A percentile compares a stretch with the other conserved stretches of the same genome.
phyloP scores from a whole-genome alignment of 768 basidiomycete species.

The Phylloporus arenicola region DNA sequence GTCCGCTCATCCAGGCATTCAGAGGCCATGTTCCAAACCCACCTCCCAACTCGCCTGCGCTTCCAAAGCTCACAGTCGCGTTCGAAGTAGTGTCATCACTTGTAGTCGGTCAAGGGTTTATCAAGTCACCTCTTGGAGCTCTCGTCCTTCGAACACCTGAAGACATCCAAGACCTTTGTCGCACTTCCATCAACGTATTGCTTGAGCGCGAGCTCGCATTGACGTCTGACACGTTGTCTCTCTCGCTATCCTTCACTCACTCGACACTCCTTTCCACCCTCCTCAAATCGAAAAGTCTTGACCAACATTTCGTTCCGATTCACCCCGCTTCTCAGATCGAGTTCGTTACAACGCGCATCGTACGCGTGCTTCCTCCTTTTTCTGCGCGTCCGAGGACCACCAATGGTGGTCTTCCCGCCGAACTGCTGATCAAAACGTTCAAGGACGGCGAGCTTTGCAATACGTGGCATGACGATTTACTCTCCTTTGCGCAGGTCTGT shows the following conservation, averaged over 20 bases:
- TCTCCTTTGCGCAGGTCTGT: slow-evolving; percentile 25
- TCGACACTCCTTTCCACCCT: slow-evolving; percentile 17
- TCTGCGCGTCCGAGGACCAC: not conserved
- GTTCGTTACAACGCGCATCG: slow-evolving; percentile 17
- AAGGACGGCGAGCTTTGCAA: slow-evolving; percentile 11
- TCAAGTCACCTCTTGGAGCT: slow-evolving; percentile 4
- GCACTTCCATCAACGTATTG: slow-evolving; percentile 3
- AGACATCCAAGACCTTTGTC: slow-evolving; percentile 1
- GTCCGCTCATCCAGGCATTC: slow-evolving; percentile 7
- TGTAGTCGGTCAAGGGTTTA: not conserved
- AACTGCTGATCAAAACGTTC: slow-evolving; percentile 20
- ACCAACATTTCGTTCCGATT: not conserved
- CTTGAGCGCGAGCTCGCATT: slow-evolving; percentile 14
- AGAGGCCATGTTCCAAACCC: slow-evolving; percentile 1
- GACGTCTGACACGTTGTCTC: slow-evolving; percentile 14
- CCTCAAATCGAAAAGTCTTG: not conserved
- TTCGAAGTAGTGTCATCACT: slow-evolving; percentile 14
- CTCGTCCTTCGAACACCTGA: slow-evolving; percentile 14
- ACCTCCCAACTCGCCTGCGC: slow-evolving; percentile 10
- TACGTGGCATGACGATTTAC: slow-evolving; percentile 19
- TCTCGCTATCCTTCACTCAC: slow-evolving; percentile 20
- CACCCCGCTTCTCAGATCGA: slow-evolving; percentile 14
- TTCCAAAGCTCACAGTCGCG: slow-evolving; percentile 17
- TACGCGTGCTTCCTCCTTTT: slow-evolving; percentile 13
- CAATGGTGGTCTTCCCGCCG: slow-evolving; percentile 14